Base-by-base conservation (phyloP, 345 rosid genomes). In the Diplotaxis tenuifolia region DNA sequence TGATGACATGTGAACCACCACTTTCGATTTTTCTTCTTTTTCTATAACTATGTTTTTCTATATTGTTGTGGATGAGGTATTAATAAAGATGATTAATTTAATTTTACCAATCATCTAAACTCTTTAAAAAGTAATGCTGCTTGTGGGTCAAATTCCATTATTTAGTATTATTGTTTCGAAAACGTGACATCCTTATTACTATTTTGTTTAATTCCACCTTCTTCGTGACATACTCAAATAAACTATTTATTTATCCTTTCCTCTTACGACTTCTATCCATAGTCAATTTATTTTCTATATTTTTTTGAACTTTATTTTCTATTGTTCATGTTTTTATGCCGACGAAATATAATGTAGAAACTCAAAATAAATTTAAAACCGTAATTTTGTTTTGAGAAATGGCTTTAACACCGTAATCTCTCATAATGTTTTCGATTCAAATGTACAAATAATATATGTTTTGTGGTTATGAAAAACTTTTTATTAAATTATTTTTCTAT, bases 1-100 rank as follows among this genome's bases (percentile, higher is more conserved):
- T 62, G 58, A 45, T 75, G 75, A 63, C 79, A 69, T 75, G 75
- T 21, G 54, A 70, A 62, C 79, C 70, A 75, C 79, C 66, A 62
- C 79, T 75, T 55, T 75, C n/a, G 14, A n/a, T 29, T 42, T 21
- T 15, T 47, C 21, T 47, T 47, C 10, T 47, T 47, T 28, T 50
- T 18, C 18, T 19, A 42, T 9, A 47, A 34, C n/a, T 20, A 52
- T 38, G 22, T 10, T 9, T 1, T 73, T 55, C 31, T 5, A 27
- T 64, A 2, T 56, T 28, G 40, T 50, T 61, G 57, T 15, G 40
- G 79, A 52, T 68, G 64, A 73, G 42, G 19, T 55, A 15, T 73
- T 45, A 20, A 40, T 62, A 9, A n/a, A 65, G 27, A 65, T 57
- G 47, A 40, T 75, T 75, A 68, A 25, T 52, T 68, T 54, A 21